Evolutionary conservation across 768 basidiomycete species (phyloP).

Genomic region (Amanita molliuscula): DNA sequence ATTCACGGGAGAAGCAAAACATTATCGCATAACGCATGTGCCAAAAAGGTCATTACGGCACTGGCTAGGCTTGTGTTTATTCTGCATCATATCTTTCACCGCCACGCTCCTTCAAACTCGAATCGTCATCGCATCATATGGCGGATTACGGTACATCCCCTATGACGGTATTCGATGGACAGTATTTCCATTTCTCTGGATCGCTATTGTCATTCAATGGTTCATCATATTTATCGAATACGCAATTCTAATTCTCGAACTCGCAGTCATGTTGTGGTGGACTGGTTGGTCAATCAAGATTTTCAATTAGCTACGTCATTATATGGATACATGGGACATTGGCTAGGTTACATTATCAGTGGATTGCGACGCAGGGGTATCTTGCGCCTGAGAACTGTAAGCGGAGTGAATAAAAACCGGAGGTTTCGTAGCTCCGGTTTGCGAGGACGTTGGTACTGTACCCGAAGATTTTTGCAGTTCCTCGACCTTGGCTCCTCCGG

Average conservation of each 20-base stretch:
- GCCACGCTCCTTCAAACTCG: conserved; percentile 47
- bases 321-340: conserved; percentile 5
- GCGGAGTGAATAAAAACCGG: conserved; percentile 4
- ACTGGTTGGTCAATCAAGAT: conserved; percentile 58
- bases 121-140: conserved; percentile 49
- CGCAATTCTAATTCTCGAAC: conserved; percentile 44
- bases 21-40: conserved; percentile 47
- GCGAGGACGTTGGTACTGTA: not conserved
- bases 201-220: conserved; percentile 60
- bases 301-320: conserved; percentile 18
- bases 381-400: conserved; percentile 4
- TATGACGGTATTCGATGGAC: conserved; percentile 56
- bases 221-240: conserved; percentile 50
- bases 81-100: conserved; percentile 36
- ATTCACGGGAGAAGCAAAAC: conserved; percentile 67
- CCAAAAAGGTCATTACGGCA: conserved; percentile 59
- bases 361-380: not conserved
- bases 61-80: conserved; percentile 51
- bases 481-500: conserved; percentile 30
- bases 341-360: not conserved
- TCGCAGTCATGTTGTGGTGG: conserved; percentile 65
- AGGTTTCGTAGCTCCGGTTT: not conserved
- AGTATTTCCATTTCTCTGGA: conserved; percentile 51
- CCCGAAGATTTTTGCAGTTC: not conserved
- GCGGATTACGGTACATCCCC: conserved; percentile 46